Evolutionary conservation across 169 alveolate genomes (phyloP).

Genomic region (Eimeria nieschulzi): DNA sequence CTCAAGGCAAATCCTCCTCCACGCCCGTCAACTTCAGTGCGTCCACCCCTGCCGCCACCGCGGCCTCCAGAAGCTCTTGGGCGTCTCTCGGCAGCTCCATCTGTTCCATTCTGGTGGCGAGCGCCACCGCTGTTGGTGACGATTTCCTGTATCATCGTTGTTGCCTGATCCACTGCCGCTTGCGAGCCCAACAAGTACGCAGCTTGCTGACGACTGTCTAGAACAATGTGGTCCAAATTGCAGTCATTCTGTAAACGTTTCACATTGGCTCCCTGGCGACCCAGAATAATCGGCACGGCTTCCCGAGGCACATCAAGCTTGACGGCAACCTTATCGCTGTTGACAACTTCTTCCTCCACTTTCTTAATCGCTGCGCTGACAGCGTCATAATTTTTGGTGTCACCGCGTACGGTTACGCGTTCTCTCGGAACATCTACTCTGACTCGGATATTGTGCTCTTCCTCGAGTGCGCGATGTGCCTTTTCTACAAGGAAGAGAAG

Average conservation of each 20-base stretch:
- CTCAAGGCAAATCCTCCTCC: neutral
- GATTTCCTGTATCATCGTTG: slow-evolving; percentile 47
- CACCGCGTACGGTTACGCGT: slow-evolving; percentile 35
- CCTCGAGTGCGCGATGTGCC: slow-evolving; percentile 54
- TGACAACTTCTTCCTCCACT: slow-evolving; percentile 45
- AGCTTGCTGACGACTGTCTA: slow-evolving; percentile 69
- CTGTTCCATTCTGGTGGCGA: slow-evolving; percentile 22
- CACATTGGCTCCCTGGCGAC: slow-evolving; percentile 67
- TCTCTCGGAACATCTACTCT: slow-evolving; percentile 61
- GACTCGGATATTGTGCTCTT: slow-evolving; percentile 30
- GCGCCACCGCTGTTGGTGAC: slow-evolving; percentile 34
- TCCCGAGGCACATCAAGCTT: slow-evolving; percentile 41
- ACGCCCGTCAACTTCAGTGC: slow-evolving; percentile 1
- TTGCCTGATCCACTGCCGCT: slow-evolving; percentile 54
- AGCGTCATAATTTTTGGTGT: neutral
- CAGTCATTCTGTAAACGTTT: slow-evolving; percentile 58
- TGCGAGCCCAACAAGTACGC: slow-evolving; percentile 53
- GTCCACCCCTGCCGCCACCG: slow-evolving; percentile 51
- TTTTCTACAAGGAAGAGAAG: slow-evolving; percentile 22
- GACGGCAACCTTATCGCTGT: slow-evolving; percentile 49
- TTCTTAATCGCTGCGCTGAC: slow-evolving; percentile 34
- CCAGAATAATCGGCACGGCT: slow-evolving; percentile 68
- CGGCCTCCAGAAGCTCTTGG: slow-evolving; percentile 36
- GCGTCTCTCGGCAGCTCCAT: slow-evolving; percentile 43
- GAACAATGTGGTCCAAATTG: slow-evolving; percentile 56